Evolutionary conservation across 768 basidiomycete species (phyloP).

Genomic region (Flagelloscypha sp.): DNA sequence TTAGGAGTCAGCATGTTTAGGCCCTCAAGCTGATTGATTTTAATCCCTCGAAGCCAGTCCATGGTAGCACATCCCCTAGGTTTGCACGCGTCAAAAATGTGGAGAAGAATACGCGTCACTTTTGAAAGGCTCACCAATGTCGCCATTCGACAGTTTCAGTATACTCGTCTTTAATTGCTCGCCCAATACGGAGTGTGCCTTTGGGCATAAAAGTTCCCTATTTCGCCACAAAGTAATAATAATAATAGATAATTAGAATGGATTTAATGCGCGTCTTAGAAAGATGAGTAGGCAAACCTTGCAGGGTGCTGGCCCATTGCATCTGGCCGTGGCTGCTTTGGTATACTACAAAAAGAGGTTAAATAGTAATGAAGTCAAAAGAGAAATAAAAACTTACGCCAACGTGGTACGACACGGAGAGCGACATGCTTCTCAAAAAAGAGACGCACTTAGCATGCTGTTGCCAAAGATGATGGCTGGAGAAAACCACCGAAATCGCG

Average conservation of each 20-base stretch:
- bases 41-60: conserved; percentile 43
- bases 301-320: conserved; percentile 57
- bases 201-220: conserved; percentile 42
- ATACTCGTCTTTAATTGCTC: conserved; percentile 31
- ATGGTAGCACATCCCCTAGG: conserved; percentile 72
- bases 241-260: conserved; percentile 9
- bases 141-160: conserved; percentile 68
- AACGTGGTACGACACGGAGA: too few relatives aligned
- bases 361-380: conserved; percentile 18
- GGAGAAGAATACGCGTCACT: not conserved
- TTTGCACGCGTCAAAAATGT: conserved; percentile 3
- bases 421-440: too few relatives aligned
- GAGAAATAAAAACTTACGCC: conserved; percentile 20
- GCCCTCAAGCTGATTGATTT: conserved; percentile 28
- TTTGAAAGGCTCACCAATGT: conserved; percentile 49
- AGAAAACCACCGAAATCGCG: too few relatives aligned
- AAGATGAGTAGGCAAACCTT: conserved; percentile 16
- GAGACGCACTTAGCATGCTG: too few relatives aligned
- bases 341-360: conserved; percentile 44
- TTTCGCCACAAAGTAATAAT: conserved; percentile 3
- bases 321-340: conserved; percentile 60
- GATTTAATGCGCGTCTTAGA: not conserved
- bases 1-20: conserved; percentile 15
- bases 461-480: too few relatives aligned
- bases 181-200: conserved; percentile 62